A percentile compares a stretch with the other conserved stretches of the same genome.
These are phyloP conservation scores for Cicer yamashitae DNA, from an alignment of 306 rosid species.

Conservation along the genomic window DNA sequence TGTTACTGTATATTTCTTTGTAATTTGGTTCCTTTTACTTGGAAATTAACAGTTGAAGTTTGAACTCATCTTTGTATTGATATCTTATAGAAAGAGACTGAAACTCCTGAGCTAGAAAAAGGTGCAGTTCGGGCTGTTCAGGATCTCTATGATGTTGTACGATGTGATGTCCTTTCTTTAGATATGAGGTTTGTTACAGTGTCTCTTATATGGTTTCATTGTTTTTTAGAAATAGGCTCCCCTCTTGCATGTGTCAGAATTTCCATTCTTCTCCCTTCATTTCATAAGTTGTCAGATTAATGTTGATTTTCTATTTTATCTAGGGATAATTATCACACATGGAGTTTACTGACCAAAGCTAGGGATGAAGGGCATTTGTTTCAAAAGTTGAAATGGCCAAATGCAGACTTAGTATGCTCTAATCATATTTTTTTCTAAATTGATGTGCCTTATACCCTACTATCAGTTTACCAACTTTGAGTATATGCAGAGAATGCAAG, in stretches of 20 bases:
- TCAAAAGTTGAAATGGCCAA: slow-evolving; percentile 86
- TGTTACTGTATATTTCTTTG: neutral
- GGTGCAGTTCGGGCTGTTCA: slow-evolving; percentile 91
- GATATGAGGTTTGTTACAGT: slow-evolving; percentile 71
- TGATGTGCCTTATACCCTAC: neutral
- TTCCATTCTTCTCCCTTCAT: slow-evolving; percentile 12
- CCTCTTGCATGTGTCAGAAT: neutral
- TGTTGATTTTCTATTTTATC: slow-evolving; percentile 36
- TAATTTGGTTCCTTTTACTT: slow-evolving; percentile 5
- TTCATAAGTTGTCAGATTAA: slow-evolving; percentile 6
- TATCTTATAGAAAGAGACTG: slow-evolving; percentile 63
- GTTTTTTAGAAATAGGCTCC: slow-evolving; percentile 13
- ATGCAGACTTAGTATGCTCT: slow-evolving; percentile 67
- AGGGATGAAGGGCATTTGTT: slow-evolving; percentile 79
- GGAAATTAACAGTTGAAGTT: neutral
- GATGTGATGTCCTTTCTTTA: slow-evolving; percentile 63
- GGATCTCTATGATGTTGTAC: slow-evolving; percentile 92
- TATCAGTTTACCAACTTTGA: slow-evolving; percentile 39
- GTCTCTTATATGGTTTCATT: neutral
- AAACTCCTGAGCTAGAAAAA: slow-evolving; percentile 63
- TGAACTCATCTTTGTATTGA: slow-evolving; percentile 30
- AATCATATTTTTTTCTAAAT: slow-evolving; percentile 33
- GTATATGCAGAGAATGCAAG: slow-evolving; percentile 65
- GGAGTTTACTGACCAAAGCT: slow-evolving; percentile 71
- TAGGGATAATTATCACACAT: slow-evolving; percentile 75